These are phyloP conservation scores for Penicillium sp. DNA, from an alignment of 2,329 filamentous ascomycete species.

Conservation along the genomic window DNA sequence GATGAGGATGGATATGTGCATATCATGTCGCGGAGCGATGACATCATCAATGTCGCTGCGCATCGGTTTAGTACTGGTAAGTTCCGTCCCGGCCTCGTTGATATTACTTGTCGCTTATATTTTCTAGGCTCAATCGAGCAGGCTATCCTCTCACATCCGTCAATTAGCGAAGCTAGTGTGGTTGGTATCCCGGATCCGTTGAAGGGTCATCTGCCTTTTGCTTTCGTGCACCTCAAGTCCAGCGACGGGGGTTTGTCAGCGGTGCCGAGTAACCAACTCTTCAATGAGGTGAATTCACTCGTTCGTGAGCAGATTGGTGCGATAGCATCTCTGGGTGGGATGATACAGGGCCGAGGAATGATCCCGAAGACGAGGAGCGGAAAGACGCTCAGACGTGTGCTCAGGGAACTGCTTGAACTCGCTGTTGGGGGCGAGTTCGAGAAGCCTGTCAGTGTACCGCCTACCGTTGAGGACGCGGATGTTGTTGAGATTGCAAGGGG, in stretches of 20 bases:
- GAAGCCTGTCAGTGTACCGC: slow-evolving; percentile 72
- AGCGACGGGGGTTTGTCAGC: slow-evolving; percentile 39
- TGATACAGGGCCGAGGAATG: slow-evolving; percentile 81
- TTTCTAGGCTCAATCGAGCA: slow-evolving; percentile 78
- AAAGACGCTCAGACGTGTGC: slow-evolving; percentile 80
- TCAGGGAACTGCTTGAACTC: slow-evolving; percentile 83
- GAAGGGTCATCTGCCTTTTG: slow-evolving; percentile 90
- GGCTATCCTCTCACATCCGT: slow-evolving; percentile 78
- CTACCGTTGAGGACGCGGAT: slow-evolving; percentile 78
- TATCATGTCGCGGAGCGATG: slow-evolving; percentile 69
- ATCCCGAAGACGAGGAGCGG: slow-evolving; percentile 92
- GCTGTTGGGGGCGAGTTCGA: slow-evolving; percentile 72
- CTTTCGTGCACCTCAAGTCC: slow-evolving; percentile 70
- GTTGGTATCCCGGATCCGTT: slow-evolving; percentile 81
- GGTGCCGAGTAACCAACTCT: slow-evolving; percentile 45
- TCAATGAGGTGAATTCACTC: slow-evolving; percentile 48
- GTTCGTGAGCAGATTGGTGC: slow-evolving; percentile 82
- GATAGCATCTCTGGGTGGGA: slow-evolving; percentile 82
- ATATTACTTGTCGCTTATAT: too few species aligned
- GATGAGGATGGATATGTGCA: slow-evolving; percentile 70
- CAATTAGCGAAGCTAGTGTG: slow-evolving; percentile 80
- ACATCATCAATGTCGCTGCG: slow-evolving; percentile 94
- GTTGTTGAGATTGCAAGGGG: slow-evolving; percentile 73
- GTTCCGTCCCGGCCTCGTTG: slow-evolving; percentile 24
- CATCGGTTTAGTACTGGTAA: slow-evolving; percentile 85